Evolutionary conservation across 768 basidiomycete genomes (phyloP), one percentile per base, ranked within the genome.

Genomic region (Leccinum pellstonianum): DNA sequence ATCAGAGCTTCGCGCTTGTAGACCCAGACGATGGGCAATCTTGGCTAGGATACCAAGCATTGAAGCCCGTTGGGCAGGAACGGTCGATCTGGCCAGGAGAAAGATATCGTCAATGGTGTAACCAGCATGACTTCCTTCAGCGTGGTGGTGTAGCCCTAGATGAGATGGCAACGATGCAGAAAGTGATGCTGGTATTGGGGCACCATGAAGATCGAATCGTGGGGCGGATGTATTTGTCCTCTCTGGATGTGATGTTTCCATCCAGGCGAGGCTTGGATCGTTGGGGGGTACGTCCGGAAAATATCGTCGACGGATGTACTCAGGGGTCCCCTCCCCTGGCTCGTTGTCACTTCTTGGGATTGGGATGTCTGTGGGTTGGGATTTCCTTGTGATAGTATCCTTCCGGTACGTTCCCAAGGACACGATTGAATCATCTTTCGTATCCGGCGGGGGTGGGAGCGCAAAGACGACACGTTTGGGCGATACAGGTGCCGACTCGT

Each of bases 71-170:
- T 98, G 95, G 5, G 90, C 87, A 12, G 87, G 85, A 0, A 95
- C 88, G 3, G 87, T 93, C 1, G 92, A 94, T 41, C 91, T 78
- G 4, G 86, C 84, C 9, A 95, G 80, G 43, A 90, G 75, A 49
- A 95, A 87, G 4, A 96, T 79, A 60, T 96, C 95, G 48, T 92
- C 87, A 2, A 96, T 76, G 0, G 92, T 95, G 73, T 97, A 97
- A 0, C 94, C 95, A 0, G 95, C 95, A 58, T 81, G 84, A 33
- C 78, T 75, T 5, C 80, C 79, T 57, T 91, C 86, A 0, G 93
- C 88, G 68, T 96, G 95, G 69, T 97, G 95, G 73, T 98, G 94
- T 3, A 96, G 78, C 4, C 95, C 95, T 6, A 93, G 81, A 74
- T 94, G 87, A 0, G 91, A 88, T 2, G 93, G 94, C 3, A 96